phyloP scores from a whole-genome alignment of 495 filamentous ascomycete genomes.

The Aspergillus sclerotiicarbonarius region DNA sequence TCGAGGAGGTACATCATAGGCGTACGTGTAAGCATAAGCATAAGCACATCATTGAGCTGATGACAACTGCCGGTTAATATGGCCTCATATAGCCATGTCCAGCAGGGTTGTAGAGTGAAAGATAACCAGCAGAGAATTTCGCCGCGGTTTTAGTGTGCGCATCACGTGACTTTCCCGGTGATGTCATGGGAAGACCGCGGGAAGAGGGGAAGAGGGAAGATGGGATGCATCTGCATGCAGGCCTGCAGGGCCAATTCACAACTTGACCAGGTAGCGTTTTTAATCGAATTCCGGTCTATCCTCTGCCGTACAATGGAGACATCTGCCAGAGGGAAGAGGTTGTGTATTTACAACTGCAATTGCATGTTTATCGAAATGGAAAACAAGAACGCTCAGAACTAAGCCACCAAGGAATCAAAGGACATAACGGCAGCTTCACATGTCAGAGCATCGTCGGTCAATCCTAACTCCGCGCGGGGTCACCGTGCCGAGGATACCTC shows the following conservation, averaged over 20 bases:
- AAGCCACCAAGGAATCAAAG: constrained; percentile 10
- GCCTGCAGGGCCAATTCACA: no score
- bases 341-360: constrained; percentile 13
- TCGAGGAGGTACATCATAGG: not conserved
- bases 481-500: not conserved
- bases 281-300: no score
- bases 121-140: not conserved
- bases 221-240: constrained; percentile 1
- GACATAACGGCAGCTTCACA: constrained; percentile 3
- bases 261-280: no score
- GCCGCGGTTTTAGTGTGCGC: not conserved
- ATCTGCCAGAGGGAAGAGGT: not conserved
- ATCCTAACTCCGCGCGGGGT: constrained; percentile 15
- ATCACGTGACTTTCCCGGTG: not conserved
- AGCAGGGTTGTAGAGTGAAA: not conserved
- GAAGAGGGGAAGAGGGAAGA: not conserved
- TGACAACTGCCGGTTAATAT: not conserved
- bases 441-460: constrained; percentile 10
- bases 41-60: not conserved
- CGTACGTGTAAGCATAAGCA: not conserved
- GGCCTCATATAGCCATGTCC: not conserved
- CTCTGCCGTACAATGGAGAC: no score
- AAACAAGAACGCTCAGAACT: constrained; percentile 13
- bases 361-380: not conserved
- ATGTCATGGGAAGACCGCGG: not conserved